Evolutionary conservation across 2,329 filamentous ascomycete species (phyloP).

Genomic region (Colletotrichum euphorbiae): DNA sequence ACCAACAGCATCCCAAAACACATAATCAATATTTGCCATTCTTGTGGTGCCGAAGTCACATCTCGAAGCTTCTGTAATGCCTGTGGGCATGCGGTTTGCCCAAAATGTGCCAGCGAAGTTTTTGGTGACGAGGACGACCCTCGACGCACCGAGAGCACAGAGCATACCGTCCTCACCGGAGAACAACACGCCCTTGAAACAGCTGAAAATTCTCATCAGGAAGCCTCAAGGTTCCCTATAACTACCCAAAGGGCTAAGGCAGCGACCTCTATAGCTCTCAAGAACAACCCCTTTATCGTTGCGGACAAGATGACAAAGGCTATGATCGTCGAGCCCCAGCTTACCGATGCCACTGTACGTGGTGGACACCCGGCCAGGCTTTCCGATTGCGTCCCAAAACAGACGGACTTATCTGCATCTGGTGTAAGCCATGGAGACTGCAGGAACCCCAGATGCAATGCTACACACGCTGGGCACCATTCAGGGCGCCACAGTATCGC

Average conservation of each 20-base stretch:
- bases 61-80: constrained; percentile 55
- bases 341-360: constrained; percentile 40
- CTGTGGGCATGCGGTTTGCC: constrained; percentile 64
- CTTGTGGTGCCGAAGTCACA: constrained; percentile 58
- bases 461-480: constrained; percentile 43
- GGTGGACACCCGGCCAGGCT: constrained; percentile 41
- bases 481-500: constrained; percentile 49
- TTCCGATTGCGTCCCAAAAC: constrained; percentile 48
- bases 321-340: constrained; percentile 41
- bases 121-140: constrained; percentile 40
- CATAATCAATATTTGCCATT: constrained; percentile 58
- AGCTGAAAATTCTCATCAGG: neutral
- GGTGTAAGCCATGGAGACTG: constrained; percentile 42
- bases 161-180: neutral
- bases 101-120: constrained; percentile 56
- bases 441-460: constrained; percentile 46
- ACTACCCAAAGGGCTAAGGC: constrained; percentile 13
- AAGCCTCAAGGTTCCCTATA: constrained; percentile 1
- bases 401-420: constrained; percentile 36
- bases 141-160: neutral
- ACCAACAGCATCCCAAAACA: constrained; percentile 45
- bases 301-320: constrained; percentile 45
- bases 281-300: constrained; percentile 49
- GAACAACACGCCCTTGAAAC: neutral
- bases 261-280: constrained; percentile 40